phyloP scores from a whole-genome alignment of 352 stramenopile genomes.

The Phytophthora boehmeriae region DNA sequence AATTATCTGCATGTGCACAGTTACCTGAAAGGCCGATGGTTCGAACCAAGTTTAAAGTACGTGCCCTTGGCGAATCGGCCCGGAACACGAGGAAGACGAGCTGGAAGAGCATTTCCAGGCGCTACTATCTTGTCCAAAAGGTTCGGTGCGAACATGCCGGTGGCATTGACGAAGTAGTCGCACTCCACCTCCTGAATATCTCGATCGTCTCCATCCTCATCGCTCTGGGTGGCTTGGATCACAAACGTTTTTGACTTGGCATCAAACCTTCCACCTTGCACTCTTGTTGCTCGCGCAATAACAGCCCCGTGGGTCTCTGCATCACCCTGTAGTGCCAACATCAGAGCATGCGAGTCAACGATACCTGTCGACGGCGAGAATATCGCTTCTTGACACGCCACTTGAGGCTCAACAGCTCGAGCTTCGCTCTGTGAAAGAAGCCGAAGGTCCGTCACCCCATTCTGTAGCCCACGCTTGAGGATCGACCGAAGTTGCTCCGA shows the following conservation, averaged over 20 bases:
- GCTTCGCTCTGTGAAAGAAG: conserved; percentile 54
- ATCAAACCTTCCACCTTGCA: conserved; percentile 53
- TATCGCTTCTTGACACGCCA: conserved; percentile 76
- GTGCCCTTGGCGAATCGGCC: conserved; percentile 94
- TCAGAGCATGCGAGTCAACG: conserved; percentile 93
- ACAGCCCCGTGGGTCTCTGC: conserved; percentile 88
- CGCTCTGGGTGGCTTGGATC: conserved; percentile 43
- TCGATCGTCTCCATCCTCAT: conserved; percentile 21
- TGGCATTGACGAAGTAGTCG: conserved; percentile 93
- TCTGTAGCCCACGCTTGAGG: conserved; percentile 37
- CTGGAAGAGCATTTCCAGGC: conserved; percentile 1
- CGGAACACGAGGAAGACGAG: conserved; percentile 38
- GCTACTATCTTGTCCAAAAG: conserved; percentile 42
- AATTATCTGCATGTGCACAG: background rate
- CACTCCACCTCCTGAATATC: conserved; percentile 75
- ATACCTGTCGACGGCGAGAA: conserved; percentile 96
- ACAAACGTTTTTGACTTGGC: conserved; percentile 36
- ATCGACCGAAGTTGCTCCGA: conserved; percentile 49
- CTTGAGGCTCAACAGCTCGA: conserved; percentile 53
- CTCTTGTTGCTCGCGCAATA: conserved; percentile 72
- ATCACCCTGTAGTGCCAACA: conserved; percentile 91
- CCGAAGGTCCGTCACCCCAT: conserved; percentile 65
- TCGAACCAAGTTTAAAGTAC: conserved; percentile 91
- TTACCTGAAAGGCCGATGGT: conserved; percentile 65
- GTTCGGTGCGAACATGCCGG: conserved; percentile 81